phyloP scores from a whole-genome alignment of 2,329 filamentous ascomycete genomes.

The Penicillium brevicompactum region DNA sequence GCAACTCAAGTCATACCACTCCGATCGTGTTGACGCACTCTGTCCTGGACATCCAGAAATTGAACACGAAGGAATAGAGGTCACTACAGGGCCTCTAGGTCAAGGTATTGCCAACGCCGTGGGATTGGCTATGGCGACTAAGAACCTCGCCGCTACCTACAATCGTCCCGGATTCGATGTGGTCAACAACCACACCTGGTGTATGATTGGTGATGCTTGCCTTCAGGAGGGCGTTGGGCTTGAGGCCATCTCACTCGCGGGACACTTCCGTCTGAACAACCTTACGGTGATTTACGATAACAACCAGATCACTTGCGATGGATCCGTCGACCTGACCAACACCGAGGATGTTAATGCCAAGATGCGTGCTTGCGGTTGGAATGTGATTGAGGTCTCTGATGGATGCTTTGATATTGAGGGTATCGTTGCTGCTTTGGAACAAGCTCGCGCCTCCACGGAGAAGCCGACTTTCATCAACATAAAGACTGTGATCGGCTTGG shows the following conservation, averaged over 20 bases:
- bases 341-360: conserved; percentile 59
- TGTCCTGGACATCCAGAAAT: conserved; percentile 55
- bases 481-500: conserved; percentile 58
- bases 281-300: conserved; percentile 61
- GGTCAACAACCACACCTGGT: conserved; percentile 57
- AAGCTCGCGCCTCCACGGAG: conserved; percentile 46
- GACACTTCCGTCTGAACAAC: conserved; percentile 57
- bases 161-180: conserved; percentile 54
- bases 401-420: conserved; percentile 55
- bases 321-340: conserved; percentile 55
- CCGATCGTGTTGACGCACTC: conserved; percentile 29
- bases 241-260: conserved; percentile 58
- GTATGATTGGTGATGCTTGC: conserved; percentile 61
- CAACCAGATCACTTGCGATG: conserved; percentile 61
- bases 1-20: conserved; percentile 38
- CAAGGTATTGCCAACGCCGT: conserved; percentile 65
- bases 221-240: conserved; percentile 59
- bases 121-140: conserved; percentile 60
- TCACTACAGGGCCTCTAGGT: conserved; percentile 62
- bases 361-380: conserved; percentile 60
- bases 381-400: conserved; percentile 57
- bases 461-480: conserved; percentile 63
- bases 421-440: conserved; percentile 51
- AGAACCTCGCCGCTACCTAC: conserved; percentile 57
- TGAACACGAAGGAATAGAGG: conserved; percentile 59